These are phyloP conservation scores for Baorangia bicolor DNA, from an alignment of 768 basidiomycete species.

Conservation along the genomic window DNA sequence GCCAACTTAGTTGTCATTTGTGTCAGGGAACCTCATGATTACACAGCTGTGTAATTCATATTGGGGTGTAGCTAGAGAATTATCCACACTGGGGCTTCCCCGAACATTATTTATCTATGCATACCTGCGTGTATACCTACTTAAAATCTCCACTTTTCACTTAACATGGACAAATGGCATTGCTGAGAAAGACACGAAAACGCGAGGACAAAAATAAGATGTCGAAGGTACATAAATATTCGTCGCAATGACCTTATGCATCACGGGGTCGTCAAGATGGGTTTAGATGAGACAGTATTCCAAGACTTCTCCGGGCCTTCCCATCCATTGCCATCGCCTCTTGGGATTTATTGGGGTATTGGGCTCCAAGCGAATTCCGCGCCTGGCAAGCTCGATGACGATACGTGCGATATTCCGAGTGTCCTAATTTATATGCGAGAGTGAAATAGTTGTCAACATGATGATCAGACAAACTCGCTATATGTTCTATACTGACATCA, in stretches of 20 bases:
- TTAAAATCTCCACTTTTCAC: not conserved
- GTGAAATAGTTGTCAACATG: constrained; percentile 1
- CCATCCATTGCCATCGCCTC: constrained; percentile 86
- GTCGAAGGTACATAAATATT: not conserved
- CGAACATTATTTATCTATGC: constrained; percentile 9
- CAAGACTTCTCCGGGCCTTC: constrained; percentile 64
- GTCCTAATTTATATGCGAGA: constrained; percentile 52
- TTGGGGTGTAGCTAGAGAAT: constrained; percentile 5
- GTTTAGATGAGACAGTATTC: constrained; percentile 38
- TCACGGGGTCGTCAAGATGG: not conserved
- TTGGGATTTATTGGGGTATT: constrained; percentile 69
- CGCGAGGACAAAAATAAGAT: not conserved
- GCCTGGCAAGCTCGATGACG: constrained; percentile 70
- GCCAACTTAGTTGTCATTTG: not conserved
- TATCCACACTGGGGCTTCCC: constrained; percentile 3
- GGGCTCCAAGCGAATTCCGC: constrained; percentile 64
- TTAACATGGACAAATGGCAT: not conserved
- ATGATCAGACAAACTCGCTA: not conserved
- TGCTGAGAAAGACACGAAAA: constrained; percentile 1
- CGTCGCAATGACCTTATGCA: constrained; percentile 12
- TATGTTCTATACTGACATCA: constrained; percentile 62
- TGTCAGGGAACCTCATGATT: constrained; percentile 1
- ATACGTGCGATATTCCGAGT: constrained; percentile 86
- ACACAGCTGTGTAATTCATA: not conserved
- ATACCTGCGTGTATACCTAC: not conserved